Evolutionary conservation across 768 basidiomycete genomes (phyloP).

Genomic region (Myochromella boudieri): DNA sequence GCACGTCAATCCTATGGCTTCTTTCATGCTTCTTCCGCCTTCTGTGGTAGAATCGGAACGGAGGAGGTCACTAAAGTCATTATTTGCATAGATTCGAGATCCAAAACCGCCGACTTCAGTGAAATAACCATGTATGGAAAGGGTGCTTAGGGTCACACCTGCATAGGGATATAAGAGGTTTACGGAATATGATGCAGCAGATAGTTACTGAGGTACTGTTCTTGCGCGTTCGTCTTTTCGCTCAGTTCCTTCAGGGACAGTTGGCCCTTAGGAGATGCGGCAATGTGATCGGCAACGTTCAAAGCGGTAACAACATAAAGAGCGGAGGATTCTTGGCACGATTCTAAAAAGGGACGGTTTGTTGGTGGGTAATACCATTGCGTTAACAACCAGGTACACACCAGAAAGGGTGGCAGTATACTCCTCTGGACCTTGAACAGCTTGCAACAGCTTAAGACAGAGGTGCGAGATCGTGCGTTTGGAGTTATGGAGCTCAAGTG

Average conservation of each 20-base stretch:
- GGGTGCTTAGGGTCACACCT: not conserved
- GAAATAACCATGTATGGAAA: not conserved
- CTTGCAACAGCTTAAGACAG: not conserved
- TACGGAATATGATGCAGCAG: not conserved
- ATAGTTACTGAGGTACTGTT: not conserved
- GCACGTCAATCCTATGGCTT: not conserved
- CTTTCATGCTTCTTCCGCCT: not conserved
- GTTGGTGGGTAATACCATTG: not conserved
- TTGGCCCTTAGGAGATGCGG: not conserved
- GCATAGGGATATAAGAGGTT: not conserved
- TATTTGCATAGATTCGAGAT: not conserved
- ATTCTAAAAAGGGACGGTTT: not conserved
- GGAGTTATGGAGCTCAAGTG: too few species aligned
- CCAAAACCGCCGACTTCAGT: not conserved
- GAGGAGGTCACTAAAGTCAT: not conserved
- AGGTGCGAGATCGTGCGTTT: not conserved
- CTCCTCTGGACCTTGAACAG: not conserved
- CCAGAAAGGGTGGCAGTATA: slow-evolving; percentile 2
- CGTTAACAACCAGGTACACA: not conserved
- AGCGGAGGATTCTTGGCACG: not conserved
- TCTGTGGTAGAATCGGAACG: not conserved
- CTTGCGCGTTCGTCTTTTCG: not conserved
- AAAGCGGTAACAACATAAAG: not conserved
- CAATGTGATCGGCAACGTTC: slow-evolving; percentile 2
- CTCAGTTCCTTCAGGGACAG: not conserved